Base-by-base conservation (phyloP, 164 flowering plant species). In the Akebia trifoliata region DNA sequence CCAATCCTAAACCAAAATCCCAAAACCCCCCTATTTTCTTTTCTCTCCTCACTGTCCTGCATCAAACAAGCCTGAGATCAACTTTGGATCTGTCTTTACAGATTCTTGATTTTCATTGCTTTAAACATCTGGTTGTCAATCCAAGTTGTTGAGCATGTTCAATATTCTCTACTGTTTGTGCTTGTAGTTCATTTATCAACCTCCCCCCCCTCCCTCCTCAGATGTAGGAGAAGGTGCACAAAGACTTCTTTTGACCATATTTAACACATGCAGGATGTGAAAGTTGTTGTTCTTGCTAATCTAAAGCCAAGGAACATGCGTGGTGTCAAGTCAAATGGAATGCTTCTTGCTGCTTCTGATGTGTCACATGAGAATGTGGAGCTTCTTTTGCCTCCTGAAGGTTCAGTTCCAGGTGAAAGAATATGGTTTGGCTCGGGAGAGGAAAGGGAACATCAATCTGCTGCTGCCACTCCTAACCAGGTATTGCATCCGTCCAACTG, bases 281-380 rank as follows among this genome's bases (percentile, higher is more conserved):
- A 67, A 28, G 98, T 93, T 0, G 67, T 87, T 56, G 96, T 92
- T 20, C 90, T 92, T 59, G 91, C 94, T 20, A 92, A 92, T 76
- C 78, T 92, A 54, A 92, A 92, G 80, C 86, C 98, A 18, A 77
- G 95, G 65, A 92, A 87, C 60, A 92, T 92, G 98, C 87, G 93
- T 25, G 98, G 98, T 30, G 72, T 92, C 52, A 89, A 84, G 74
- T 92, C 98, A 7, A 62, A 38, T 56, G 98, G 97, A 46, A 92
- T 92, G 98, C 87, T 92, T 63, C 58, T 92, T 81, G 89, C 88
- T 59, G 97, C 97, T 59, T 92, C 97, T 50, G 93, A 92, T 80
- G 81, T 79, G 15, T 64, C 86, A 10, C 98, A 92, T 76, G 83
- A 86, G 73, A 85, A 82, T 68, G 98, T 92, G 32, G 95, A 92